A percentile compares a stretch with the other conserved stretches of the same genome.
These are phyloP conservation scores for Hamigera avellanea DNA, from an alignment of 495 filamentous ascomycete species.

Conservation along the genomic window DNA sequence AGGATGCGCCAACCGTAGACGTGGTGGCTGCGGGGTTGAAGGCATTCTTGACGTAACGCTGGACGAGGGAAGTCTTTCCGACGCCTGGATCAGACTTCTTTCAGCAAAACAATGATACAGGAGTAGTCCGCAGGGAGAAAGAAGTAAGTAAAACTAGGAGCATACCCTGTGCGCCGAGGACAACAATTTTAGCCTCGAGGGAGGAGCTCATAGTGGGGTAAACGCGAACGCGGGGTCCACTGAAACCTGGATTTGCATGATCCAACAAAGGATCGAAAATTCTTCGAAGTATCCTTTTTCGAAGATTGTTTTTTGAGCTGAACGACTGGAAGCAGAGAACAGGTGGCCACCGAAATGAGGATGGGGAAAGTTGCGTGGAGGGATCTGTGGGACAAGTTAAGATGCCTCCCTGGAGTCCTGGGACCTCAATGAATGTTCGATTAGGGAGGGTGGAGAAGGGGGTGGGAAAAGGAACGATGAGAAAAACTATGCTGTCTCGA, in stretches of 20 bases:
- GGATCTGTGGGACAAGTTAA: too few species aligned
- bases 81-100: slow-evolving; percentile 43
- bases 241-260: slow-evolving; percentile 22
- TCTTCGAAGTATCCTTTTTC: neutral
- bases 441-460: too few species aligned
- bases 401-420: too few species aligned
- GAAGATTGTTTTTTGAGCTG: neutral
- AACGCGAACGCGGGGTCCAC: slow-evolving; percentile 12
- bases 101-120: too few species aligned
- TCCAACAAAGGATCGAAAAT: slow-evolving; percentile 7
- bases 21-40: slow-evolving; percentile 58
- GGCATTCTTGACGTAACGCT: slow-evolving; percentile 70
- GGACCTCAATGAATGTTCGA: too few species aligned
- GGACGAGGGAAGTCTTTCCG: slow-evolving; percentile 87
- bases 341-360: neutral
- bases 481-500: too few species aligned
- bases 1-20: slow-evolving; percentile 86
- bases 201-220: slow-evolving; percentile 51
- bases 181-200: slow-evolving; percentile 87
- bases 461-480: too few species aligned
- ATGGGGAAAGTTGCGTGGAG: neutral
- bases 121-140: neutral
- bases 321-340: neutral
- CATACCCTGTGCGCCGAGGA: slow-evolving; percentile 69
- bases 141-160: neutral